Evolutionary conservation across 2,329 filamentous ascomycete species (phyloP).

Genomic region (Tolypocladium endophyticum): DNA sequence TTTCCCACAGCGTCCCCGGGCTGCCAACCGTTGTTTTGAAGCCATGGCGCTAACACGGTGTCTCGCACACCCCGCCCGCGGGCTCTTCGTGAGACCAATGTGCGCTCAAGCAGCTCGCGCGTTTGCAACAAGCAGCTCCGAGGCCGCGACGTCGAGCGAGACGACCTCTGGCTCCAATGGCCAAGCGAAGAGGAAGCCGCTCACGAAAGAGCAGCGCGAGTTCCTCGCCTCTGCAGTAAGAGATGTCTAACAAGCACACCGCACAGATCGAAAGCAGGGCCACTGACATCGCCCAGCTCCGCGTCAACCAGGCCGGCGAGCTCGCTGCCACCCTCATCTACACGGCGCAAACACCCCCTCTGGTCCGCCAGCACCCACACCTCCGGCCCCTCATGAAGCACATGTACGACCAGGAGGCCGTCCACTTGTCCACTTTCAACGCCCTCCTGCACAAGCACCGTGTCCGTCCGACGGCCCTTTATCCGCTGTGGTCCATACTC

Average conservation of each 20-base stretch:
- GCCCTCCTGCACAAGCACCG: slow-evolving; percentile 72
- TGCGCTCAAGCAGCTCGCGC: slow-evolving; percentile 2
- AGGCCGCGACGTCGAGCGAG: slow-evolving; percentile 4
- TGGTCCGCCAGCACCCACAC: slow-evolving; percentile 72
- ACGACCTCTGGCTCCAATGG: slow-evolving; percentile 11
- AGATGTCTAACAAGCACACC: not conserved
- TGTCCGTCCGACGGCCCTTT: slow-evolving; percentile 84
- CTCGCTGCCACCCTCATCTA: slow-evolving; percentile 96
- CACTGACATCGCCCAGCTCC: slow-evolving; percentile 42
- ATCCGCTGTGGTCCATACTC: slow-evolving; percentile 76
- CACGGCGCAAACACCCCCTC: slow-evolving; percentile 72
- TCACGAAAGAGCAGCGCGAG: slow-evolving; percentile 59
- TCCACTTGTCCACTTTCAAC: slow-evolving; percentile 82
- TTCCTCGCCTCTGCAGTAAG: slow-evolving; percentile 66
- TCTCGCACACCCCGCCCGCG: slow-evolving; percentile 5
- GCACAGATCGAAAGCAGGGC: not conserved
- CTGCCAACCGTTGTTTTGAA: not conserved
- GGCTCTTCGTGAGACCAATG: not conserved
- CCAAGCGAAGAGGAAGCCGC: slow-evolving; percentile 39
- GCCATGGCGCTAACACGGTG: slow-evolving; percentile 11
- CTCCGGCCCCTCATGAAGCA: slow-evolving; percentile 86
- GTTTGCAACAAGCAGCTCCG: slow-evolving; percentile 5
- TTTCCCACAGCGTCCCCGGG: not conserved
- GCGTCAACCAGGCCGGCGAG: slow-evolving; percentile 95
- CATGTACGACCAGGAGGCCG: slow-evolving; percentile 96